Base-by-base conservation (phyloP, 2,329 filamentous ascomycete genomes). In the Penicillium sp. region DNA sequence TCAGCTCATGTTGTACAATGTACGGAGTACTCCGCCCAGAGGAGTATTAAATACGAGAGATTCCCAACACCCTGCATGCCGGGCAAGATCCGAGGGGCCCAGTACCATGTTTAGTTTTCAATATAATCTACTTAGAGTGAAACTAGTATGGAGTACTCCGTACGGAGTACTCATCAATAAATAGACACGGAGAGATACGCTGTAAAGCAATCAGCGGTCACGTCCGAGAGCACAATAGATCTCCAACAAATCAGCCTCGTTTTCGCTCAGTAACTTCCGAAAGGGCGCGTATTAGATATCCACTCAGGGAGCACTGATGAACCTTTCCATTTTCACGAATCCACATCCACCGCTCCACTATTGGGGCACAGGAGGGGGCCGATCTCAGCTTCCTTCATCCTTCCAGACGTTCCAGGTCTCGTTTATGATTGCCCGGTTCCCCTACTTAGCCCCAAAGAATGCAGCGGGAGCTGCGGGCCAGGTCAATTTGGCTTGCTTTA, bases 401-500 rank as follows among this genome's bases (percentile, higher is more conserved):
- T 60, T 59, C 57, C 55, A 59, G 57, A 60, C 54, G 57, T 58
- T 58, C 57, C 48, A 37, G 40, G 22, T 24, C 22, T 49, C 41
- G 49, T 37, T 49, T 47, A 24, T 57, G 48, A 56, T 56, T 57
- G 50, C 49, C 43, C 48, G 48, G 40, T 43, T 45, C 38, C 41
- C 34, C 46, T 40, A 51, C 45, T 33, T 52, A 52, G 53, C 53
- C 47, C 49, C 48, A 51, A 52, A 21, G 46, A 53, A 53, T 54
- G 51, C 50, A 48, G 55, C 55, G 55, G 54, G 40, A 57, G 50
- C 53, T 57, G 48, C 48, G 52, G 55, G 50, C 50, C 53, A 47
- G 47, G 47, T 49, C 46, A 53, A 57, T 49, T 54, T 59, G 57
- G 53, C 55, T 57, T 57, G 53, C 53, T 24, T 57, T 60, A 59